These are phyloP conservation scores for Phoma sp. DNA, from an alignment of 2,329 filamentous ascomycete genomes.

Conservation along the genomic window DNA sequence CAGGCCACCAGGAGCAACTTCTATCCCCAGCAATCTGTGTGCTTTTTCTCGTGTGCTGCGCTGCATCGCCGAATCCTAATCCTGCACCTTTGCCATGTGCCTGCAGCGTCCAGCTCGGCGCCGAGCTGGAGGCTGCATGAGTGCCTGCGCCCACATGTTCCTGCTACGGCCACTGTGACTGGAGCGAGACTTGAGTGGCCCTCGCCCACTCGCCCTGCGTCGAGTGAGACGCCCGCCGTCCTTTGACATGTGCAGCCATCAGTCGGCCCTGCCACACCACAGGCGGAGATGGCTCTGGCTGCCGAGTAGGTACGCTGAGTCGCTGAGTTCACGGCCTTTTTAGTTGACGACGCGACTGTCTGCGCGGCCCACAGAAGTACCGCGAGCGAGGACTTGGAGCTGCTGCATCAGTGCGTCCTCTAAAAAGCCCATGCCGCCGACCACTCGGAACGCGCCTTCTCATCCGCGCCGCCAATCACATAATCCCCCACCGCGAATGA, in stretches of 20 bases:
- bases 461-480: slow-evolving; percentile 35
- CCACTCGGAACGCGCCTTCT: slow-evolving; percentile 26
- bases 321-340: slow-evolving; percentile 9
- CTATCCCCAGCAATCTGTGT: not conserved
- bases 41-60: slow-evolving; percentile 4
- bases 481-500: slow-evolving; percentile 18
- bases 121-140: no score
- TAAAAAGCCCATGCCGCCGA: slow-evolving; percentile 6
- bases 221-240: slow-evolving; percentile 19
- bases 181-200: no score
- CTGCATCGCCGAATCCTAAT: not conserved
- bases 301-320: slow-evolving; percentile 6
- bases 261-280: no score
- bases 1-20: no score
- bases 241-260: slow-evolving; percentile 1
- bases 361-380: slow-evolving; percentile 12
- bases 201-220: slow-evolving; percentile 5
- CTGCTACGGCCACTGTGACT: no score
- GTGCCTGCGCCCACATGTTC: no score
- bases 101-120: not conserved
- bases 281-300: no score
- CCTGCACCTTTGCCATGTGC: not conserved
- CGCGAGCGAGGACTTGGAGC: slow-evolving; percentile 10
- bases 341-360: slow-evolving; percentile 9
- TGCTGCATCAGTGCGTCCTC: slow-evolving; percentile 15